A percentile compares a stretch with the other conserved stretches of the same genome.
Conservation (phyloP, 2,329 filamentous ascomycete species). For the Microdochium trichocladiopsis region DNA sequence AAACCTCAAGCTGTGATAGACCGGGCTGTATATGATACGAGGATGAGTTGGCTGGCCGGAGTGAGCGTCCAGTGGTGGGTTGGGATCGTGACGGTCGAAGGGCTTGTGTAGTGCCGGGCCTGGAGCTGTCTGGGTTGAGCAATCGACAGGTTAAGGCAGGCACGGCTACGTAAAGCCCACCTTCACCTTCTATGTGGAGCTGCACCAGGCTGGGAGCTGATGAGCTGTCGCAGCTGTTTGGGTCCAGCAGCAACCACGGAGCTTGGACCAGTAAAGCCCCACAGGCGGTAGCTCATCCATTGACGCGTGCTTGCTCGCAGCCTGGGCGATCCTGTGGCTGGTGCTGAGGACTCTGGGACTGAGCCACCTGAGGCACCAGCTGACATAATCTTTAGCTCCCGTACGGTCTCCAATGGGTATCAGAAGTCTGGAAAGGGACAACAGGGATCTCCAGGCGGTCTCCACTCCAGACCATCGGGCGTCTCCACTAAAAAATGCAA, state of each 20-base stretch:
- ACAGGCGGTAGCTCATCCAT: no score
- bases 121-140: not conserved
- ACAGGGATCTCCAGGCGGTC: not conserved
- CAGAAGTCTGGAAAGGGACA: no score
- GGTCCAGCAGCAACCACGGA: not conserved
- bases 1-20: not conserved
- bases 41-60: not conserved
- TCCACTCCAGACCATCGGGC: not conserved
- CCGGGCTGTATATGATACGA: not conserved
- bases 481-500: conserved; percentile 12
- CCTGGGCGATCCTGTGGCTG: not conserved
- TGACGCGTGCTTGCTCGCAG: not conserved
- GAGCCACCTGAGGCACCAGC: not conserved
- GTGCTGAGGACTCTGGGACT: not conserved
- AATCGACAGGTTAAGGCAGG: not conserved
- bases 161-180: conserved; percentile 1
- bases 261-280: not conserved
- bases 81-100: not conserved
- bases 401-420: no score
- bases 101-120: not conserved
- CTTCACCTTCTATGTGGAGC: not conserved
- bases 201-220: not conserved
- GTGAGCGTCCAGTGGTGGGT: not conserved
- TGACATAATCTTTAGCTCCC: not conserved
- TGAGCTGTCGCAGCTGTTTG: not conserved